Base-by-base conservation (phyloP, 345 rosid species). In the Moricandia moricandioides region DNA sequence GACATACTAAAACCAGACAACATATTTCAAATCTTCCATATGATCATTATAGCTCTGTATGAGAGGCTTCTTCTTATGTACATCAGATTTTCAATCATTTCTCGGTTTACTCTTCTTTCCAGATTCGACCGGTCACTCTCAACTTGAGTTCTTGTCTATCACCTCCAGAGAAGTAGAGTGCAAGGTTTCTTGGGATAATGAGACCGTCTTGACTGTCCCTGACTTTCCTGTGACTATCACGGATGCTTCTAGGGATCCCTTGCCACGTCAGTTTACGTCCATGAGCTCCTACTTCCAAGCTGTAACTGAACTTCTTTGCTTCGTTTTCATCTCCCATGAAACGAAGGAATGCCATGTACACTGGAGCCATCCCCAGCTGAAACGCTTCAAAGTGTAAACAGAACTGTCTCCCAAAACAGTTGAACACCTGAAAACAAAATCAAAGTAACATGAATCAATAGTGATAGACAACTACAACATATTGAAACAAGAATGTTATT, bases 281-380 rank as follows among this genome's bases (percentile, higher is more conserved):
- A 34, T 85, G 85, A 18, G 86, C 97, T 4, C 97, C 97, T 3
- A 91, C 96, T 80, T 93, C 97, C 62, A 89, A 78, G 74, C 94
- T 89, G 82, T 93, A 93, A 85, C 92, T 84, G 79, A 89, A 93
- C 73, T 88, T 85, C 85, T 84, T 87, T 11, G 96, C 97, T 81
- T 91, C 98, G 6, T 85, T 82, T 33, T 93, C 98, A 60, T 93
- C 97, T 7, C 98, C 98, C 98, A 93, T 93, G 76, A 93, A 93
- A 37, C 97, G 88, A 75, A 93, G 76, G 66, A 93, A 93, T 34
- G 98, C 96, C 92, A 93, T 93, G 83, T 93, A 93, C 24, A 93
- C 96, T 13, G 93, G 96, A 7, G 94, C 89, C 85, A 83, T 81
- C 26, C 92, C 98, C 7, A 91, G 83, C 86, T 89, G 97, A 74